Evolutionary conservation across 441 rosid genomes (phyloP).

Genomic region (Gossypium lobatum): DNA sequence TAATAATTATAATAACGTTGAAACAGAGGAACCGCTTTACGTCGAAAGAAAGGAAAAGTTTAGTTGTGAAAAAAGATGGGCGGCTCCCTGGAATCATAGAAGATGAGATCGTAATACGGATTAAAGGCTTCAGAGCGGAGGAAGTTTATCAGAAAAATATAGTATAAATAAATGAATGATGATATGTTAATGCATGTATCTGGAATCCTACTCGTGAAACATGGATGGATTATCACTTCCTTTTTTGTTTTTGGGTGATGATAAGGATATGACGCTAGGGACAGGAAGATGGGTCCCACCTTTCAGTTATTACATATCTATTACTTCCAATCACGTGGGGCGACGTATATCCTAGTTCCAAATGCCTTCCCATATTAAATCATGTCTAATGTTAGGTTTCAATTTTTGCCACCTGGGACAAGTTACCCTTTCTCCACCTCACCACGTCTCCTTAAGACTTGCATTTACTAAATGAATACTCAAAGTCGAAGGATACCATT

Average conservation of each 20-base stretch:
- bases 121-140: neutral
- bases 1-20: neutral
- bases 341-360: neutral
- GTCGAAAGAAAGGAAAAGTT: neutral
- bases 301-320: neutral
- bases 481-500: no score
- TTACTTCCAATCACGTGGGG: neutral
- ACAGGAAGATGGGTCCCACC: neutral
- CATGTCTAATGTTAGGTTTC: neutral
- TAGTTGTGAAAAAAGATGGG: neutral
- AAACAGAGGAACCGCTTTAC: constrained; percentile 3
- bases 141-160: neutral
- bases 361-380: neutral
- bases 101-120: neutral
- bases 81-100: neutral
- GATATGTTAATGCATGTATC: neutral
- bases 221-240: neutral
- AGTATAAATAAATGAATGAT: neutral
- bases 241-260: neutral
- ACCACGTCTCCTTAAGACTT: neutral
- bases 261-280: neutral
- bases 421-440: neutral
- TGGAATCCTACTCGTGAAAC: neutral
- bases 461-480: no score
- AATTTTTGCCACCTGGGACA: neutral